Base-by-base conservation (phyloP, 352 stramenopile species). In the Phytopythium oedochilum region DNA sequence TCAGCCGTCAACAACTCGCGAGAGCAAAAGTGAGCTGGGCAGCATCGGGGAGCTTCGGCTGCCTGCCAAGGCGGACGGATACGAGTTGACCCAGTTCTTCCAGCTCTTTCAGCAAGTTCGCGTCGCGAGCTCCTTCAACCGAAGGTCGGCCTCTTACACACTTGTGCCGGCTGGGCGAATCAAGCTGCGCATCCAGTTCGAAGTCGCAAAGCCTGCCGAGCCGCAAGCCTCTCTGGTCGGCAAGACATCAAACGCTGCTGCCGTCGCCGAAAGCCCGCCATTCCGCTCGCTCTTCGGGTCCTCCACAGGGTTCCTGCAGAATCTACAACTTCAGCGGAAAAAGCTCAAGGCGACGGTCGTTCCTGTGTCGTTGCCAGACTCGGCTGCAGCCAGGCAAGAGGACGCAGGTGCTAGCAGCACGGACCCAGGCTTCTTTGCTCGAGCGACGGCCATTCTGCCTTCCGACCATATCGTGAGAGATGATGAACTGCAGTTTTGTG, bases 251-350 rank as follows among this genome's bases (percentile, higher is more conserved):
- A 14, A 3, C 32, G 32, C 32, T 15, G 2, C 32, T 36, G 23
- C 36, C 6, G n/a, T 36, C 7, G 14, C 22, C 12, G 28, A 28
- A 45, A 17, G 28, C 32, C n/a, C 55, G 55, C 10, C 57, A 57
- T 11, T 2, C 38, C 49, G 26, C 4, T 43, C 34, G 9, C 57
- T 45, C 8, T 63, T 55, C 34, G 39, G 36, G 42, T 40, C 68
- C 10, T 54, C 64, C 23, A 47, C 23, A 3, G 69, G 68, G 26
- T 71, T 79, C 49, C 55, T 54, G 39, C 61, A 73, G 51, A 68
- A 61, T 17, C 60, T 79, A 5, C 60, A 67, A 39, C 43, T 67
- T 12, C 75, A 78, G 40, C 66, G 66, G 15, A 78, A 78, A 39
- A 68, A 78, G 45, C 63, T 78, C 42, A 71, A 67, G 61, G 55